Percentiles rank a stretch among this genome's conserved stretches.
Evolutionary conservation across 1,284 basidiomycete species (phyloP).

Genomic region (Golubevia sp.): DNA sequence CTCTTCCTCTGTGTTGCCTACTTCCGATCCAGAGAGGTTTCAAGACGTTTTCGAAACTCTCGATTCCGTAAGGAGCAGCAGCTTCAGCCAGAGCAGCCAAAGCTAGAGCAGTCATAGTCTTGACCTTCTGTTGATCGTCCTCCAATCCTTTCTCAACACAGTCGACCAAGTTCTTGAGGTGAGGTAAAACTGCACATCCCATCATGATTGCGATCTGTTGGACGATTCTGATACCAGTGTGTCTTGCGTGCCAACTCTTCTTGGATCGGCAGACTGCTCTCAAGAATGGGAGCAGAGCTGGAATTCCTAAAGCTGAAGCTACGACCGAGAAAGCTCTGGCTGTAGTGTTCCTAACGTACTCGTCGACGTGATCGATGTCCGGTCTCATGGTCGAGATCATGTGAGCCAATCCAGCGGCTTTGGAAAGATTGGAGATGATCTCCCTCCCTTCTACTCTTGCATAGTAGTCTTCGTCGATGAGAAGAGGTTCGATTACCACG

Average conservation of each 20-base stretch:
- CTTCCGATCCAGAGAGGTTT: slow-evolving; percentile 60
- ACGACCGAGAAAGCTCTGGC: slow-evolving; percentile 58
- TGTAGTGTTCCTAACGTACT: slow-evolving; percentile 60
- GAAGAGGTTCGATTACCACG: slow-evolving; percentile 59
- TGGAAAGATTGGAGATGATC: slow-evolving; percentile 60
- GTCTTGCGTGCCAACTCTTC: slow-evolving; percentile 60
- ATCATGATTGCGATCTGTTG: slow-evolving; percentile 61
- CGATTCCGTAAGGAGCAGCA: slow-evolving; percentile 59
- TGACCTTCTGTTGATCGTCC: slow-evolving; percentile 61
- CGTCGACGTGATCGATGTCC: slow-evolving; percentile 60
- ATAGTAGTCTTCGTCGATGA: slow-evolving; percentile 61
- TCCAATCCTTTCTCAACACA: slow-evolving; percentile 56
- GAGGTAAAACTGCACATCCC: slow-evolving; percentile 58
- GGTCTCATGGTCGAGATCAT: slow-evolving; percentile 62
- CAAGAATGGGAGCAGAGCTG: slow-evolving; percentile 54
- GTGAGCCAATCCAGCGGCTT: slow-evolving; percentile 58
- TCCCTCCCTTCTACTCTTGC: slow-evolving; percentile 58
- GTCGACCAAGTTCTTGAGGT: slow-evolving; percentile 55
- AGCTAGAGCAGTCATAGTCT: slow-evolving; percentile 59
- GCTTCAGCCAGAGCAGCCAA: slow-evolving; percentile 58
- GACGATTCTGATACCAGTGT: slow-evolving; percentile 58
- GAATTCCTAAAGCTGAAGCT: slow-evolving; percentile 56
- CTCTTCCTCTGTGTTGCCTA: slow-evolving; percentile 55
- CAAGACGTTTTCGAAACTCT: slow-evolving; percentile 59
- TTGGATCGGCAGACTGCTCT: slow-evolving; percentile 57